phyloP scores from a whole-genome alignment of 805 yeast species.

The Starmerella bacillaris region DNA sequence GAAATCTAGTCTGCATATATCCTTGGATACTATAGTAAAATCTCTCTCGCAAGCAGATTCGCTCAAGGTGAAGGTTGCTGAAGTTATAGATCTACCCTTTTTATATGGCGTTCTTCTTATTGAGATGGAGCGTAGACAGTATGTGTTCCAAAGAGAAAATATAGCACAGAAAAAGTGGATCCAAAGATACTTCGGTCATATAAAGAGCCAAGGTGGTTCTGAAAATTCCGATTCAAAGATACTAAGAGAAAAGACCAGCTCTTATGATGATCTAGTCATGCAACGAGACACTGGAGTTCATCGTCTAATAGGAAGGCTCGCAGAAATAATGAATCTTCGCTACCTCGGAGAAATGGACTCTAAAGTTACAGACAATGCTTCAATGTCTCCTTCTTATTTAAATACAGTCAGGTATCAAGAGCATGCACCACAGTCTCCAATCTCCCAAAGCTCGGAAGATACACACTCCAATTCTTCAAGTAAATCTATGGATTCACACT shows the following conservation, averaged over 20 bases:
- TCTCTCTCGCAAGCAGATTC: constrained; percentile 19
- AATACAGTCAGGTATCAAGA: too few relatives aligned
- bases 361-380: background rate
- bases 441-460: background rate
- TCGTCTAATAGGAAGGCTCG: background rate
- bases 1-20: constrained; percentile 17
- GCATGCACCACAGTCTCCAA: background rate
- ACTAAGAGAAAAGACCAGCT: too few relatives aligned
- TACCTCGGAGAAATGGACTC: background rate
- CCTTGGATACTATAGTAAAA: constrained; percentile 15
- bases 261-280: too few relatives aligned
- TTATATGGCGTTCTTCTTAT: constrained; percentile 24
- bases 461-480: background rate
- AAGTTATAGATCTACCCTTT: constrained; percentile 24
- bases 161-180: background rate
- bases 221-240: too few relatives aligned
- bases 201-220: too few relatives aligned
- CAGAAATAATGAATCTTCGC: background rate
- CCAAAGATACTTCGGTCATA: background rate
- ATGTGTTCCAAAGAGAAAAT: background rate
- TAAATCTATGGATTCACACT: background rate
- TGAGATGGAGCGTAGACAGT: constrained; percentile 20
- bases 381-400: too few relatives aligned
- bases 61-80: constrained; percentile 20
- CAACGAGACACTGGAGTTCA: background rate